Conservation (phyloP, 176 grass and related monocot species). For the Poa annua region DNA sequence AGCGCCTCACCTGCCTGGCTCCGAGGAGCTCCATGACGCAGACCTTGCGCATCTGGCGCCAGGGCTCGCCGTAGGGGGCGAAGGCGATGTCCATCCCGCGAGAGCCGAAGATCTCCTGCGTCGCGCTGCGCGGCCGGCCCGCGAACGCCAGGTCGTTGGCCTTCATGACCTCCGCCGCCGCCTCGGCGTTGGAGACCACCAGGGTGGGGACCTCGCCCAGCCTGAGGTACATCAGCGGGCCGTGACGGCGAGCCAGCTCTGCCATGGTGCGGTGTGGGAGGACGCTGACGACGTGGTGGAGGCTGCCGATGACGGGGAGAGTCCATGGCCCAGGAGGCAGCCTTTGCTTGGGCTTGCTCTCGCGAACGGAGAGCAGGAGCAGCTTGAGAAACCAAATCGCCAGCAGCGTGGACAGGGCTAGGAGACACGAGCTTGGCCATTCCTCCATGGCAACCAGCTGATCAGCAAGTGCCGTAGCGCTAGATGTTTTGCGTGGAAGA, state of each 20-base stretch:
- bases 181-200: neutral
- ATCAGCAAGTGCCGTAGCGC: neutral
- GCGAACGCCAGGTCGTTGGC: neutral
- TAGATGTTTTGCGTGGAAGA: neutral
- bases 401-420: neutral
- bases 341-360: neutral
- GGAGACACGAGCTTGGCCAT: neutral
- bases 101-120: neutral
- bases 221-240: neutral
- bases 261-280: conserved; percentile 4
- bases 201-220: neutral
- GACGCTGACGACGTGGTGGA: conserved; percentile 9
- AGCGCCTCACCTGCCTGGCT: neutral
- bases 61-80: neutral
- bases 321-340: conserved; percentile 6
- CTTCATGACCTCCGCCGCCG: neutral
- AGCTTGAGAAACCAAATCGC: conserved; percentile 1
- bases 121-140: neutral
- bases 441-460: neutral
- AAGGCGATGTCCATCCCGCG: conserved; percentile 6
- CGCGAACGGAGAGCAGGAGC: neutral
- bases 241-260: neutral
- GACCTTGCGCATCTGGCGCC: conserved; percentile 15
- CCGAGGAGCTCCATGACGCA: conserved; percentile 12
- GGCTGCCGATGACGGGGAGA: neutral